phyloP scores from a whole-genome alignment of 805 yeast species.

The Kluyveromyces wickerhamii region DNA sequence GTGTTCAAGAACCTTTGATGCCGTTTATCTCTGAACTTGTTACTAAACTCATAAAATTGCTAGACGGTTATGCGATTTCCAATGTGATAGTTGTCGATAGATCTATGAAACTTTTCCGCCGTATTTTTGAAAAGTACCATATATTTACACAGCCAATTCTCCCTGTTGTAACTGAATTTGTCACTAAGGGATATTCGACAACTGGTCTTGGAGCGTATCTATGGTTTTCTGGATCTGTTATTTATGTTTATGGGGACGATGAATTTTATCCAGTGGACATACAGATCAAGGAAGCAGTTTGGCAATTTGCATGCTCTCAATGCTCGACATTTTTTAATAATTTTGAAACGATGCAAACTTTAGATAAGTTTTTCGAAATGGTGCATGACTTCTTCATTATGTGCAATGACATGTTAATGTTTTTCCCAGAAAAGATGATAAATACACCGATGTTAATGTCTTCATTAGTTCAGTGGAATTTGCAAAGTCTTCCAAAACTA shows the following conservation, averaged over 20 bases:
- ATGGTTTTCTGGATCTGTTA: slow-evolving; percentile 81
- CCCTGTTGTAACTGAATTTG: slow-evolving; percentile 53
- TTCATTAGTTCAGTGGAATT: slow-evolving; percentile 50
- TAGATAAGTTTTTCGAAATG: slow-evolving; percentile 40
- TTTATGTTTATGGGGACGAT: slow-evolving; percentile 63
- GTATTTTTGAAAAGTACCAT: slow-evolving; percentile 45
- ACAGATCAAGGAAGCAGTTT: slow-evolving; percentile 50
- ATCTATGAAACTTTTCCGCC: slow-evolving; percentile 57
- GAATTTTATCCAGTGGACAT: slow-evolving; percentile 28
- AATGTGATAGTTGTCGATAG: slow-evolving; percentile 49
- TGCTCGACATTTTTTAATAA: slow-evolving; percentile 46
- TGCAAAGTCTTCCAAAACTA: slow-evolving; percentile 40
- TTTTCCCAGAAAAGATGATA: slow-evolving; percentile 38
- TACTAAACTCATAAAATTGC: slow-evolving; percentile 17
- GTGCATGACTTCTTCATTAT: slow-evolving; percentile 83
- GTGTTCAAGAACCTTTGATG: slow-evolving; percentile 22
- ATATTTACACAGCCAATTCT: slow-evolving; percentile 42
- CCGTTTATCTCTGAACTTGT: slow-evolving; percentile 23
- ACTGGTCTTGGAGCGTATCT: slow-evolving; percentile 75
- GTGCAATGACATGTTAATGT: slow-evolving; percentile 71
- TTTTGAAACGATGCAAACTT: slow-evolving; percentile 23
- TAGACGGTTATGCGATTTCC: slow-evolving; percentile 19
- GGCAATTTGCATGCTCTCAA: slow-evolving; percentile 68
- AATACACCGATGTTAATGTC: slow-evolving; percentile 36
- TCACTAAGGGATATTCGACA: slow-evolving; percentile 61